Percentiles rank a stretch among this genome's conserved stretches.
Evolutionary conservation across 1,139 yeast species (phyloP).

Genomic region (Geotrichum citri-aurantii): DNA sequence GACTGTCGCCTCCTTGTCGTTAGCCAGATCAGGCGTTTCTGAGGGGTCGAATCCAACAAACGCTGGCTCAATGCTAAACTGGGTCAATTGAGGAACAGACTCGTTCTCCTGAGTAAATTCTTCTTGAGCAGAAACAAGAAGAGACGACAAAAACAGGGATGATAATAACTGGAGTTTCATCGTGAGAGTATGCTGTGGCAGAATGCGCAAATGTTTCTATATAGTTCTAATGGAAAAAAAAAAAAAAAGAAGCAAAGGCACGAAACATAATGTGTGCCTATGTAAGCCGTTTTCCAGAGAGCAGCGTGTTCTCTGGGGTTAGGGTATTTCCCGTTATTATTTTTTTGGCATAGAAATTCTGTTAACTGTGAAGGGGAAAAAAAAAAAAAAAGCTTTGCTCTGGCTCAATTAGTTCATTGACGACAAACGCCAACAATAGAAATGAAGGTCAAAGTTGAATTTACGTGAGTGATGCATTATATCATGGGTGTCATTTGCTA

Average conservation of each 20-base stretch:
- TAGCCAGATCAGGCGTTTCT: conserved; percentile 27
- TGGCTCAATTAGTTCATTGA: no score
- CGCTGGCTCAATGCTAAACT: not conserved
- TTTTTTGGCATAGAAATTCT: no score
- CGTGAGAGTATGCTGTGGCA: not conserved
- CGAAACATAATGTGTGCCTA: no score
- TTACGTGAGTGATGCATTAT: conserved; percentile 23
- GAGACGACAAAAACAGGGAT: not conserved
- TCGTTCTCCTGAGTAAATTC: not conserved
- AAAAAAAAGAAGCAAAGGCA: no score
- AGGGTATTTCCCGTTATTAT: conserved; percentile 2
- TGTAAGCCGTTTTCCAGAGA: not conserved
- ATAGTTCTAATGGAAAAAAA: not conserved
- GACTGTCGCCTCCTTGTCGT: conserved; percentile 53
- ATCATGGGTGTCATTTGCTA: not conserved
- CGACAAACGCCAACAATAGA: not conserved
- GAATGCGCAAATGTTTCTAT: not conserved
- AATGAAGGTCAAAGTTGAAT: conserved; percentile 32
- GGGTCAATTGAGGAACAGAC: not conserved
- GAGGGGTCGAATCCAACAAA: conserved; percentile 15
- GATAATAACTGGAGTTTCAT: not conserved
- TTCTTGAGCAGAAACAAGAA: not conserved
- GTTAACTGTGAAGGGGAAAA: no score
- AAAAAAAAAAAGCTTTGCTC: not conserved
- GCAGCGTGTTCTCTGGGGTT: conserved; percentile 1